Evolutionary conservation across 75 land plant genomes (phyloP).

Genomic region (Azolla pinnata): DNA sequence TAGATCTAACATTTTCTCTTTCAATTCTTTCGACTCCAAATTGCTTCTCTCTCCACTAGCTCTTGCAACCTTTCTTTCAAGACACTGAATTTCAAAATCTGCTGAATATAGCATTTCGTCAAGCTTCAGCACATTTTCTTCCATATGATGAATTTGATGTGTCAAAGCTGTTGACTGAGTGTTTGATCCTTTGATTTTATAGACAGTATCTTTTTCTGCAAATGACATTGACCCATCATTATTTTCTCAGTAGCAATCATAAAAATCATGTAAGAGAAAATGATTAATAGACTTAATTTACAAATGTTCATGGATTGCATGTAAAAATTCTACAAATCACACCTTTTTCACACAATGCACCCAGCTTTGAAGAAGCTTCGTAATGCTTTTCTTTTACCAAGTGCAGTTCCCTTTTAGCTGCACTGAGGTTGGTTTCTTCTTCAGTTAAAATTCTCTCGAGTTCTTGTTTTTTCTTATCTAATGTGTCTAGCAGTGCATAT

Average conservation of each 20-base stretch:
- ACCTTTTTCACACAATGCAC: slow-evolving; percentile 16
- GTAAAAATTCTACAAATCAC: too few relatives aligned
- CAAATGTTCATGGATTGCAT: too few relatives aligned
- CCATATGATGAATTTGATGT: slow-evolving; percentile 21
- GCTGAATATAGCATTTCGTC: slow-evolving; percentile 23
- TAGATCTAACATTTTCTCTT: slow-evolving; percentile 13
- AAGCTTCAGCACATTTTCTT: slow-evolving; percentile 19
- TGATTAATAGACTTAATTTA: too few relatives aligned
- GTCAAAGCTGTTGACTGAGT: slow-evolving; percentile 19
- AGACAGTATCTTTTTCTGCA: slow-evolving; percentile 19
- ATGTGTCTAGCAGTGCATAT: slow-evolving; percentile 20
- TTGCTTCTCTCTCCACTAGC: slow-evolving; percentile 29
- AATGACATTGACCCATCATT: too few relatives aligned
- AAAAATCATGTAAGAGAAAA: too few relatives aligned
- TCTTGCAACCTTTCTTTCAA: slow-evolving; percentile 27
- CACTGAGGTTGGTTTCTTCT: slow-evolving; percentile 24
- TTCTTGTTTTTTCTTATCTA: slow-evolving; percentile 29
- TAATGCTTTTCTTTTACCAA: slow-evolving; percentile 16
- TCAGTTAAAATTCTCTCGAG: slow-evolving; percentile 17
- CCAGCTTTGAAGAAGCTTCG: slow-evolving; percentile 20
- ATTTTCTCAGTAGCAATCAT: too few relatives aligned
- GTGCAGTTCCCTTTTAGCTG: slow-evolving; percentile 23
- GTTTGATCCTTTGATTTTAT: slow-evolving; percentile 32
- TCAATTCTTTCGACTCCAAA: slow-evolving; percentile 14
- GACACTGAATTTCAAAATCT: slow-evolving; percentile 27